Percentiles rank a stretch among this genome's conserved stretches.
phyloP scores from a whole-genome alignment of 2,329 filamentous ascomycete genomes.

The Cordyceps pruinosa region DNA sequence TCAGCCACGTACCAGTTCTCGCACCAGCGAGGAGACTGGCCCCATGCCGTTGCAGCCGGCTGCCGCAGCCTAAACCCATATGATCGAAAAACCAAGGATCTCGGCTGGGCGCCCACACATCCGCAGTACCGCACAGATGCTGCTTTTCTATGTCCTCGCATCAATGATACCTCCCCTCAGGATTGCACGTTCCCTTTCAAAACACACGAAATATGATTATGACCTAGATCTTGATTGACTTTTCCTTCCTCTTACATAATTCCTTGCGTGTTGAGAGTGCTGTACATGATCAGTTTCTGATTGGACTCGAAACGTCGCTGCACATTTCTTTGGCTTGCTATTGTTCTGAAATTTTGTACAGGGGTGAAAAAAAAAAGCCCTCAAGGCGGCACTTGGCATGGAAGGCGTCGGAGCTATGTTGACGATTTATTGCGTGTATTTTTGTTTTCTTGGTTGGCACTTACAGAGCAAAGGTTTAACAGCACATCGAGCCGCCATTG shows the following conservation, averaged over 20 bases:
- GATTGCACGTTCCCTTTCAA: constrained; percentile 17
- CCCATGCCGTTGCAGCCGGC: constrained; percentile 29
- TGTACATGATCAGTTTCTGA: neutral
- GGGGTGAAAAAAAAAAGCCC: neutral
- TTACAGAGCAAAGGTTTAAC: constrained; percentile 7
- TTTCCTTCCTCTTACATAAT: constrained; percentile 6
- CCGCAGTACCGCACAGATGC: constrained; percentile 9
- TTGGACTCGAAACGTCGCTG: neutral
- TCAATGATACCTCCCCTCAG: constrained; percentile 26
- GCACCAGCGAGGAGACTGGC: constrained; percentile 30
- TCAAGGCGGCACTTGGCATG: neutral
- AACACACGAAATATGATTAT: constrained; percentile 22
- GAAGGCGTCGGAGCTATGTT: constrained; percentile 6
- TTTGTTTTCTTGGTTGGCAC: constrained; percentile 6
- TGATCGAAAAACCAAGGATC: neutral
- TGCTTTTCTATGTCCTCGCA: constrained; percentile 16
- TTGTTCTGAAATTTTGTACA: neutral
- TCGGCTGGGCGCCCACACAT: neutral
- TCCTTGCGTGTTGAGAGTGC: neutral
- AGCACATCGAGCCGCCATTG: constrained; percentile 6
- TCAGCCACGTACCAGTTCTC: constrained; percentile 21
- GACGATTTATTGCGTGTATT: constrained; percentile 1
- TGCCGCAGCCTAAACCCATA: neutral
- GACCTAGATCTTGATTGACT: constrained; percentile 12
- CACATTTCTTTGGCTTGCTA: neutral